Evolutionary conservation across 2,329 filamentous ascomycete genomes (phyloP), one percentile per base, ranked within the genome.

Genomic region (Thyridium curvatum): DNA sequence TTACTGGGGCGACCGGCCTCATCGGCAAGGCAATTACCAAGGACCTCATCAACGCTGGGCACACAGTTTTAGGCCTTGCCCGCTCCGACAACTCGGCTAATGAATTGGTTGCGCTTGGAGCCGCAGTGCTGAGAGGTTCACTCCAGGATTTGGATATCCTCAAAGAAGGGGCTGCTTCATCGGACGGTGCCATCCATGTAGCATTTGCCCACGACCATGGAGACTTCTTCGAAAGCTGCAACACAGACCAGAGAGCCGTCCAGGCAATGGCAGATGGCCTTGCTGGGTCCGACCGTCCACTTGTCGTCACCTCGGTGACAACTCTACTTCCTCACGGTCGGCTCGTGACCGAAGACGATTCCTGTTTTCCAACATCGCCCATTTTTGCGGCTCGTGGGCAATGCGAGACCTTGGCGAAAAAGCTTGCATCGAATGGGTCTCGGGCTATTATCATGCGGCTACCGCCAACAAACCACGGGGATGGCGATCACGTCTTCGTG

Each of bases 1-100:
- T 68, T 34, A 69, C 66, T 7, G 67, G 67, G 31, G 57, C 64
- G 5, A 60, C 64, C 7, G 66, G 66, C 46, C 68, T 62, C 41
- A 54, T 70, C 39, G 67, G 67, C 46, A 47, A 50, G 15, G 53
- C 57, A 7, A 53, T 68, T 12, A 54, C 61, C 16, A 41, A 61
- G 36, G 59, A 64, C 28, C 59, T 69, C 12, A 47, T 68, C 12
- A 18, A 44, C 4, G 44, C 52, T 18, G 66, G 65, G 33, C 62
- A 69, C 43, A 49, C 43, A 4, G 64, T 71, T 21, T 47, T 62
- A 12, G 67, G 59, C 8, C 60, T 69, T 34, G 53, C 61, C 12
- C 66, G 65, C 35, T 57, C 44, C 13, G 56, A 61, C 8, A 44
- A 45, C 15, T 47, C 48, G 15, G 59, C 52, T 17, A 46, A 49